Conservation (phyloP, 1,284 basidiomycete species). For the Malassezia furfur region DNA sequence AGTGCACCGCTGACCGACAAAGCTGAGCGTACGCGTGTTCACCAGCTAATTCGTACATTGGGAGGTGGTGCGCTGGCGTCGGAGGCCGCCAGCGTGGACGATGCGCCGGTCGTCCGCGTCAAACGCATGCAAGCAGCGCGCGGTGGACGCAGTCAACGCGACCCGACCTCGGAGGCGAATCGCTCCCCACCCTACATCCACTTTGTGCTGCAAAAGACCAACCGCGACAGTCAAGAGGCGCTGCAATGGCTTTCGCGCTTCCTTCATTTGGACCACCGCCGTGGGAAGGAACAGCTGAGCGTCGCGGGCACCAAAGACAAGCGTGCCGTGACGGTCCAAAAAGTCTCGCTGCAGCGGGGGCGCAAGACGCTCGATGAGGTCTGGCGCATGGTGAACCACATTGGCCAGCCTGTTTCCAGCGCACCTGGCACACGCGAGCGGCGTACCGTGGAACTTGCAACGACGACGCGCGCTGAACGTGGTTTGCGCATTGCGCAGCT, state of each 20-base stretch:
- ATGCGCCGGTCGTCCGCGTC: constrained; percentile 5
- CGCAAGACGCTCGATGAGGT: constrained; percentile 72
- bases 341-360: constrained; percentile 72
- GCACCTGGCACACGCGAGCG: constrained; percentile 9
- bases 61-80: constrained; percentile 76
- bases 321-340: constrained; percentile 86
- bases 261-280: constrained; percentile 47
- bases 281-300: constrained; percentile 56
- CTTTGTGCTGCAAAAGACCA: constrained; percentile 93
- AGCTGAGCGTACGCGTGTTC: constrained; percentile 67
- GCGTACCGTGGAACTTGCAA: constrained; percentile 20
- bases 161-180: constrained; percentile 50
- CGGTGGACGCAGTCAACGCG: constrained; percentile 20
- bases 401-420: constrained; percentile 20
- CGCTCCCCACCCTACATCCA: constrained; percentile 69
- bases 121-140: constrained; percentile 18
- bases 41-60: constrained; percentile 67
- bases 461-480: constrained; percentile 45
- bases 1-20: constrained; percentile 71
- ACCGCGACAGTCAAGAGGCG: constrained; percentile 92
- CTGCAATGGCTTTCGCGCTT: constrained; percentile 60
- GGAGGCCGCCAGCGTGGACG: constrained; percentile 55
- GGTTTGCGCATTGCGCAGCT: constrained; percentile 83
- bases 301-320: constrained; percentile 98
- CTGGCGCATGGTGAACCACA: constrained; percentile 57